Conservation (phyloP, 1,284 basidiomycete species). For the Hemileia vastatrix region DNA sequence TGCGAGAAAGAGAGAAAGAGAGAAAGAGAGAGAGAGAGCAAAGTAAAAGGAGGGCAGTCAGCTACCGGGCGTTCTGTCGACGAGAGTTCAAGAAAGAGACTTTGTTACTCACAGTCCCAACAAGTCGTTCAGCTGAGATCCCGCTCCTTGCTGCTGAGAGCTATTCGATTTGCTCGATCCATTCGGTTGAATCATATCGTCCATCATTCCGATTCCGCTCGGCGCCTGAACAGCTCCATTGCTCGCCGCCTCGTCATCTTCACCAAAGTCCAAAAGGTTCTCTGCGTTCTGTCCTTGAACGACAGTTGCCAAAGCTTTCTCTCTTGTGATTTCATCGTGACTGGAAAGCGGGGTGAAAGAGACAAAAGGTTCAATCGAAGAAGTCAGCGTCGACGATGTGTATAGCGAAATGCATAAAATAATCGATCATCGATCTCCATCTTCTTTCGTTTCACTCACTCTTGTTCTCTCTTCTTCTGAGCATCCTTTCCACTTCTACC, state of each 20-base stretch:
- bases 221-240: neutral
- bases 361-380: conserved; percentile 1
- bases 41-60: neutral
- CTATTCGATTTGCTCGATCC: neutral
- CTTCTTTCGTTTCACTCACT: conserved; percentile 48
- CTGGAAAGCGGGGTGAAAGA: conserved; percentile 50
- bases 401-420: conserved; percentile 3
- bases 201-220: conserved; percentile 33
- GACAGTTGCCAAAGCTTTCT: conserved; percentile 78
- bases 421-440: neutral
- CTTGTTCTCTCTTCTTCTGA: conserved; percentile 58
- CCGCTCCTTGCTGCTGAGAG: neutral
- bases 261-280: no score
- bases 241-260: conserved; percentile 31
- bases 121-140: no score
- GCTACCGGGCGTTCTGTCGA: neutral
- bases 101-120: no score
- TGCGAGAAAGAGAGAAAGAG: neutral
- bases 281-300: conserved; percentile 84
- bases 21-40: neutral
- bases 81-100: no score
- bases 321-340: conserved; percentile 56
- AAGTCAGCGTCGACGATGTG: neutral
- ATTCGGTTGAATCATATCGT: conserved; percentile 32
- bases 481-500: conserved; percentile 74